Base-by-base conservation (phyloP, 2,329 filamentous ascomycete species). In the Epicoccum nigrum region DNA sequence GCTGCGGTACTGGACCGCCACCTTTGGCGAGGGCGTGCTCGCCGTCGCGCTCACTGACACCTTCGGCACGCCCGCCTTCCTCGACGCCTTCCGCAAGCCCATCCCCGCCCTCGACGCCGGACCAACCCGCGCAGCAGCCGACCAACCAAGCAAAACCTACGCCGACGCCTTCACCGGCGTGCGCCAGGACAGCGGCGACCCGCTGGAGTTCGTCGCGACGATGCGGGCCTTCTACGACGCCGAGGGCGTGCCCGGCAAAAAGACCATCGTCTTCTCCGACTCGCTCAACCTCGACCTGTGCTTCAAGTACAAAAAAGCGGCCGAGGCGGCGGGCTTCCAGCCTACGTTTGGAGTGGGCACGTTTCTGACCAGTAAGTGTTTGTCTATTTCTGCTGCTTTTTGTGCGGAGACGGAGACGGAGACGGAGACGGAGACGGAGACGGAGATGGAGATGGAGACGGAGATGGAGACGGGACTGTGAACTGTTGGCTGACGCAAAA, bases 261-360 rank as follows among this genome's bases (percentile, higher is more conserved):
- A 97, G 80, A 86, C 84, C 0, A 88, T 99, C 54, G 93, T 99
- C 3, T 99, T 97, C 71, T 97, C 93, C 0, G 94, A 99, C 74
- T 95, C 92, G 4, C 78, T 99, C 51, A 90, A 97, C 69, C 89
- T 97, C 41, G 92, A 97, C 30, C 84, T 87, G 46, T 97, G 93
- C 69, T 79, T 97, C 41, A 85, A 95, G 72, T 99, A 97, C 78
- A 96, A 96, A 79, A 77, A 84, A 50, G 83, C 90, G 21, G 88
- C 92, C 0, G 91, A 97, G 60, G 83, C 85, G 31, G 84, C 86
- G 12, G 90, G 90, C 1, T 92, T 99, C 73, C 83, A 86, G 54
- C 88, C 93, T 11, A 89, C 88, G 0, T 99, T 99, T 76, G 94
- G 94, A 54, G 89, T 99, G 1, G 94, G 94, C 4, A 99, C 94